Conservation (phyloP, 495 filamentous ascomycete genomes). For the Stereocaulon alpinum region DNA sequence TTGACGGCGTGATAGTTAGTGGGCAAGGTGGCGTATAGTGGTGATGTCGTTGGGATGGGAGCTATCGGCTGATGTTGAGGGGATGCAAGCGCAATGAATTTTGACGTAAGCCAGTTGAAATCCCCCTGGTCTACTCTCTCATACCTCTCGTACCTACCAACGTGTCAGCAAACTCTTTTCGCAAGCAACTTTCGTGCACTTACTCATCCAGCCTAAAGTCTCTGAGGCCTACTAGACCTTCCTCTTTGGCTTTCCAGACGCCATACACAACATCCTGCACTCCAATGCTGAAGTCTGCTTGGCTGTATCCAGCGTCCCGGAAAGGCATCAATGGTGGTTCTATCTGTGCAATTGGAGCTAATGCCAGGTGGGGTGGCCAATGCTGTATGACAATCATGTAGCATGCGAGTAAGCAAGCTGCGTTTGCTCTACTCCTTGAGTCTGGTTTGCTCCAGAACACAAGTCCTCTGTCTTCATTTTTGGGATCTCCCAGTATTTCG, state of each 20-base stretch:
- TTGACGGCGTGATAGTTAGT: slow-evolving; percentile 56
- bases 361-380: slow-evolving; percentile 96
- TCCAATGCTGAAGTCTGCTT: slow-evolving; percentile 89
- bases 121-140: slow-evolving; percentile 97
- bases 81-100: slow-evolving; percentile 93
- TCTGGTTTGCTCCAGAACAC: slow-evolving; percentile 93
- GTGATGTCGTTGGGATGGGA: slow-evolving; percentile 57
- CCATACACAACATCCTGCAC: slow-evolving; percentile 97
- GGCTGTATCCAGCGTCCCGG: slow-evolving; percentile 94
- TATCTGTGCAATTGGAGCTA: slow-evolving; percentile 89
- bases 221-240: slow-evolving; percentile 73
- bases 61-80: slow-evolving; percentile 71
- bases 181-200: slow-evolving; percentile 22
- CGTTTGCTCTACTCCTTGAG: slow-evolving; percentile 89
- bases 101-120: slow-evolving; percentile 97
- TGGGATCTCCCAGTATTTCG: slow-evolving; percentile 80
- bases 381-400: slow-evolving; percentile 98
- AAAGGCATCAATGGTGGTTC: slow-evolving; percentile 98
- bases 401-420: slow-evolving; percentile 86
- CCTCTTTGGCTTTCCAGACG: slow-evolving; percentile 96
- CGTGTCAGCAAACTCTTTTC: slow-evolving; percentile 21
- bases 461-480: slow-evolving; percentile 70
- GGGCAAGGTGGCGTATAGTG: slow-evolving; percentile 61
- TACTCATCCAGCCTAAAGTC: slow-evolving; percentile 92
- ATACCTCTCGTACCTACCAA: slow-evolving; percentile 70